Base-by-base conservation (phyloP, 2,329 filamentous ascomycete species). In the Fusarium sp. region DNA sequence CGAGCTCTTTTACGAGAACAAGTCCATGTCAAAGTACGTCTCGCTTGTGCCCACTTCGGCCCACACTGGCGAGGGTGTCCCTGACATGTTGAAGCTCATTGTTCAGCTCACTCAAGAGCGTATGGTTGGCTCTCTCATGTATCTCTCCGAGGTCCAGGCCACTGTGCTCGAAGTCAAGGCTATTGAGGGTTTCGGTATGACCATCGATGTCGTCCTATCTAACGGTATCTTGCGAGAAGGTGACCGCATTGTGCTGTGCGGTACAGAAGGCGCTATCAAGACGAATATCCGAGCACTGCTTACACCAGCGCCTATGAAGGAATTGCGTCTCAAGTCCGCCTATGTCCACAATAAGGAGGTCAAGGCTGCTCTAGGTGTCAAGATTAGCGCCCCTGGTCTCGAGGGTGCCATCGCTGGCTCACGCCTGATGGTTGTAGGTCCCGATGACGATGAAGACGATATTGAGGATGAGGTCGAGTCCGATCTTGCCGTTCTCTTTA, bases 311-410 rank as follows among this genome's bases (percentile, higher is more conserved):
- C 93, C 94, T 68, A 90, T 99, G 80, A 96, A 94, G 80, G 96
- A 99, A 82, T 84, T 99, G 73, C 94, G 97, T 81, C 90, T 99
- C 78, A 98, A 98, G 85, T 97, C 95, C 7, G 89, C 92, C 71
- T 99, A 99, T 79, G 95, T 99, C 35, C 97, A 99, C 86, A 98
- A 99, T 86, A 98, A 99, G 86, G 94, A 97, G 82, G 95, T 98
- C 85, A 99, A 98, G 87, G 96, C 97, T 25, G 94, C 96, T 14
- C 89, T 99, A 79, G 96, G 96, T 92, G 94, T 99, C 82, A 99
- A 99, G 89, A 98, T 99, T 80, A 94, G 94, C 72, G 96, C 95
- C 48, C 97, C 97, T 76, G 94, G 95, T 72, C 92, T 99, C 27
- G 96, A 99, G 82, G 92, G 94, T 70, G 96, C 97, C 75, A 98